Conservation (phyloP, 495 filamentous ascomycete species). For the Lineolata rhizophorae region DNA sequence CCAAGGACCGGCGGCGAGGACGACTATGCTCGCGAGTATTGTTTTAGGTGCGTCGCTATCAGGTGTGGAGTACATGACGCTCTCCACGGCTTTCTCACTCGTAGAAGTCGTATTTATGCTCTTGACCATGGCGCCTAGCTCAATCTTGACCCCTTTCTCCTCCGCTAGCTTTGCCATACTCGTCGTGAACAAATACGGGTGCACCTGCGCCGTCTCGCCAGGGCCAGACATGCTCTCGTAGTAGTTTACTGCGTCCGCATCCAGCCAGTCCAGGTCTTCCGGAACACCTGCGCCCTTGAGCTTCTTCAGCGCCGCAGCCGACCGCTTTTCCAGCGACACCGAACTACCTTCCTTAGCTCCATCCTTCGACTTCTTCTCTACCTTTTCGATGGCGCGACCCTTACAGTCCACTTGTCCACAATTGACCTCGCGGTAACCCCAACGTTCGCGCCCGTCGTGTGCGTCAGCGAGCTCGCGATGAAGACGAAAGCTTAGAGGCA, state of each 20-base stretch:
- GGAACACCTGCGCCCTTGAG: slow-evolving; percentile 44
- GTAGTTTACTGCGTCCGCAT: slow-evolving; percentile 34
- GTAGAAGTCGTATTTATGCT: slow-evolving; percentile 32
- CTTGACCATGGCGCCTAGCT: slow-evolving; percentile 41
- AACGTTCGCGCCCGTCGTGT: slow-evolving; percentile 57
- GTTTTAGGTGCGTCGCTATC: slow-evolving; percentile 31
- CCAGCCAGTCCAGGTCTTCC: slow-evolving; percentile 71
- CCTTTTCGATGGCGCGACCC: slow-evolving; percentile 18
- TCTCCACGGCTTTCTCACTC: slow-evolving; percentile 33
- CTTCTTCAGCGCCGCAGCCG: slow-evolving; percentile 32
- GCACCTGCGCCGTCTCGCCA: slow-evolving; percentile 73
- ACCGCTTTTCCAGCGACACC: slow-evolving; percentile 55
- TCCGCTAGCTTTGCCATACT: slow-evolving; percentile 62
- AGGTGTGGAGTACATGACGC: slow-evolving; percentile 56
- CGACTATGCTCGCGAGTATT: slow-evolving; percentile 54
- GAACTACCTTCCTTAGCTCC: no score
- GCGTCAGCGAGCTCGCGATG: slow-evolving; percentile 71
- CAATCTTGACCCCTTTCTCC: slow-evolving; percentile 51
- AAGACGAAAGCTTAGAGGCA: slow-evolving; percentile 66
- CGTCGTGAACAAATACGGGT: slow-evolving; percentile 82
- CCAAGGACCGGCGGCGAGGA: slow-evolving; percentile 84
- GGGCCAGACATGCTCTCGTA: slow-evolving; percentile 75
- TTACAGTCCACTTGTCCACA: slow-evolving; percentile 50
- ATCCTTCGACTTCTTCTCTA: slow-evolving; percentile 11
- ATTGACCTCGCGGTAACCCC: slow-evolving; percentile 69